Base-by-base conservation (phyloP, 148 eudicot species). In the Amaranthus palmeri region DNA sequence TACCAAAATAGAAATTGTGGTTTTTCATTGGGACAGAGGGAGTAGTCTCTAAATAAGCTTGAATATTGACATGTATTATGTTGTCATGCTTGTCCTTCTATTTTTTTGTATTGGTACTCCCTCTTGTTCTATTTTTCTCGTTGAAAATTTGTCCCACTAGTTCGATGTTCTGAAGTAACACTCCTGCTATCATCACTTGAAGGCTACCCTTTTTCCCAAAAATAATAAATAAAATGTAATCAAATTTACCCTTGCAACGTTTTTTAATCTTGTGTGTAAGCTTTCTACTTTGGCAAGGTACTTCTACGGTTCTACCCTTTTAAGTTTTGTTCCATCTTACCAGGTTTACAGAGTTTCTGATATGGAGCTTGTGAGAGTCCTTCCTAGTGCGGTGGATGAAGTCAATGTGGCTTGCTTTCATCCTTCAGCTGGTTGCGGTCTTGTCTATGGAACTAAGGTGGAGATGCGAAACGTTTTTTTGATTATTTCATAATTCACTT, bases 321-420 rank as follows among this genome's bases (percentile, higher is more conserved):
- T n/a, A 70, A 64, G 18, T 17, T 18, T 10, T 44, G 41, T 74
- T 74, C 76, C 54, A 49, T 74, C 7, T 43, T 71, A 25, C 70
- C 88, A 95, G 99, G 89, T 91, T 54, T 95, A 91, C 74, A 81
- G 97, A 79, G 97, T 95, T 77, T 84, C 90, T 79, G 97, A 95
- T 82, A 95, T 95, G 99, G 99, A 95, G 82, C 96, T 95, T 72
- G 99, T 95, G 76, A 86, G 90, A 82, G 96, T 89, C 69, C 97
- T 95, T 83, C 97, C 99, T 10, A 95, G 97, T 79, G 93, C 99
- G 4, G 99, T 91, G 70, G 99, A 95, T 83, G 99, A 95, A 84
- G 99, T 95, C 70, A 95, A 95, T 78, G 99, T 95, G n/a, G 99
- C 99, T 78, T 95, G 96, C 77, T 95, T 95, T 77, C 99, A 95